Evolutionary conservation across 805 yeast species (phyloP).

Genomic region (Yamadazyma tumulicola): DNA sequence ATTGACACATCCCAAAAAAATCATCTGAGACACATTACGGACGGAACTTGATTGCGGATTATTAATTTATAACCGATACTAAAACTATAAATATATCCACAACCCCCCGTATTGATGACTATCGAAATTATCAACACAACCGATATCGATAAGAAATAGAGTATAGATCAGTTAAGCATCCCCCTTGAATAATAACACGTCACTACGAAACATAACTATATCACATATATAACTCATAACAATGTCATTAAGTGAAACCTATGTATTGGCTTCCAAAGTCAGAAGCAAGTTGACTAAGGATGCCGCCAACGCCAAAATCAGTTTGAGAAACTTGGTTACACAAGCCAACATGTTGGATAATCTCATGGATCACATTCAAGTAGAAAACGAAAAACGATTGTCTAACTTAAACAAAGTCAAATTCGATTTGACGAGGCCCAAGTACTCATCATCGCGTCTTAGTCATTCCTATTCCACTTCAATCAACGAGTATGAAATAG

Average conservation of each 20-base stretch:
- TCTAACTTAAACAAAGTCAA: constrained; percentile 13
- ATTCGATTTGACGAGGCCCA: constrained; percentile 13
- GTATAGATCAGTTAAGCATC: background rate
- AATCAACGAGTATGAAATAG: constrained; percentile 39
- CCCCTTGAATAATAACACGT: background rate
- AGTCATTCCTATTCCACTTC: constrained; percentile 19
- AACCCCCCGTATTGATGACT: background rate
- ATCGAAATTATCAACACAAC: background rate
- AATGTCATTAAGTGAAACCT: constrained; percentile 48
- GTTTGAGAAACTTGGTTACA: constrained; percentile 55
- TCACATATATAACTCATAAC: background rate
- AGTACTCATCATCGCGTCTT: constrained; percentile 8
- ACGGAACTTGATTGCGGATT: too few species aligned
- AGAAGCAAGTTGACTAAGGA: constrained; percentile 60
- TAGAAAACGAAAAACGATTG: constrained; percentile 25
- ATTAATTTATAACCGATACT: constrained; percentile 1
- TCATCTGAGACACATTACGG: too few species aligned
- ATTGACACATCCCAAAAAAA: too few species aligned
- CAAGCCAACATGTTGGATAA: constrained; percentile 71
- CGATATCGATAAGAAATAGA: background rate
- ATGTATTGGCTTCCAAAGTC: constrained; percentile 61
- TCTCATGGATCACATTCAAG: constrained; percentile 50
- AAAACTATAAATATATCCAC: background rate
- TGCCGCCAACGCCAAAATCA: constrained; percentile 54
- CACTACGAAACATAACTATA: background rate